Percentiles rank a stretch among this genome's conserved stretches.
Evolutionary conservation across 257 asterid species (phyloP).

Genomic region (Forsythia suspensa): DNA sequence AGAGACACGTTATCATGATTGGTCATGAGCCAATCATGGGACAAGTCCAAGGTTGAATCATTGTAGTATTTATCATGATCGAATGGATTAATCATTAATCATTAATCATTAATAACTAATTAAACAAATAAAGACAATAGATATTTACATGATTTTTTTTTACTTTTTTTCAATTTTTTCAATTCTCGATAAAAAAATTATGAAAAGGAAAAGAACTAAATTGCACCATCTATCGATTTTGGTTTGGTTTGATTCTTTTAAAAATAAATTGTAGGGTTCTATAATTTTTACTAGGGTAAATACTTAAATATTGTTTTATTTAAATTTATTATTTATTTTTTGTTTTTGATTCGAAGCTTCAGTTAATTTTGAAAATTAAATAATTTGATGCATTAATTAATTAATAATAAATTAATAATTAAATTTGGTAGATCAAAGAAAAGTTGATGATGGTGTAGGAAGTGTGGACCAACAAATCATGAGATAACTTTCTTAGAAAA

Average conservation of each 20-base stretch:
- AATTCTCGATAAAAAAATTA: too few relatives aligned
- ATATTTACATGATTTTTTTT: slow-evolving; percentile 4
- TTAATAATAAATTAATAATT: neutral
- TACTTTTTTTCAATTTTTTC: too few relatives aligned
- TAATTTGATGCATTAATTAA: too few relatives aligned
- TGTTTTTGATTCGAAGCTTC: too few relatives aligned
- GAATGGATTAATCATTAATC: slow-evolving; percentile 33
- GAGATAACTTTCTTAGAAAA: slow-evolving; percentile 32
- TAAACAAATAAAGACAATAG: slow-evolving; percentile 7
- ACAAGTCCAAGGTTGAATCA: slow-evolving; percentile 41
- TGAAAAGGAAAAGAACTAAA: too few relatives aligned
- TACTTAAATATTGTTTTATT: too few relatives aligned
- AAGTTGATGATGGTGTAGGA: neutral
- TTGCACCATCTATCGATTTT: too few relatives aligned
- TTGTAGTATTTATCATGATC: slow-evolving; percentile 29
- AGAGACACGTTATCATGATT: slow-evolving; percentile 44
- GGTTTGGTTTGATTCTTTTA: too few relatives aligned
- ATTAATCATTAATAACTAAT: slow-evolving; percentile 11
- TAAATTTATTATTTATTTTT: too few relatives aligned
- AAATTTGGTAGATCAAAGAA: neutral
- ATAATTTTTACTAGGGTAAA: too few relatives aligned
- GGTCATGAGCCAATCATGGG: slow-evolving; percentile 22
- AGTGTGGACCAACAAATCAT: slow-evolving; percentile 9
- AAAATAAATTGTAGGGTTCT: too few relatives aligned
- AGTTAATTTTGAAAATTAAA: too few relatives aligned